Evolutionary conservation across 208 protist genomes (phyloP).

Genomic region (Porcisia hertigi): DNA sequence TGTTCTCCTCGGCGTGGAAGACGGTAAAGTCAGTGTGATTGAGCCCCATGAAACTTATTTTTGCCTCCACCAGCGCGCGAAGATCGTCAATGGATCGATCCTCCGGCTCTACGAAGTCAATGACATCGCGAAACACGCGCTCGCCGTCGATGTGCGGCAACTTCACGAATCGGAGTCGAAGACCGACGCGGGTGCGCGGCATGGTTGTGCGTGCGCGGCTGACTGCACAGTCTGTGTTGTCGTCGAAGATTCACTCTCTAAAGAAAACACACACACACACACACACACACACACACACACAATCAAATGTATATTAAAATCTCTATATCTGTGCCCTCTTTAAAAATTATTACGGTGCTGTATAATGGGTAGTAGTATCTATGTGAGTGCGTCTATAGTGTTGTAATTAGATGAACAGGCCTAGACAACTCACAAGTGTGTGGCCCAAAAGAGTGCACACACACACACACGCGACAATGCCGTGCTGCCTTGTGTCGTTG

Average conservation of each 20-base stretch:
- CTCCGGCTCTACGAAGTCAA: conserved; percentile 49
- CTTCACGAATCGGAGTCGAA: conserved; percentile 66
- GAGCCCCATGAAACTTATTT: conserved; percentile 81
- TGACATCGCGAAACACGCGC: conserved; percentile 73
- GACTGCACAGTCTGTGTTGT: neutral
- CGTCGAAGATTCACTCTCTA: neutral
- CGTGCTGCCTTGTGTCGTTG: neutral
- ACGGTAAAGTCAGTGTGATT: conserved; percentile 51
- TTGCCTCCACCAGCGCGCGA: conserved; percentile 62
- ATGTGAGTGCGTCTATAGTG: conserved; percentile 3
- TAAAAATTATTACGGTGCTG: neutral
- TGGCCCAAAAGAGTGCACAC: neutral
- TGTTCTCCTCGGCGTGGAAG: conserved; percentile 58
- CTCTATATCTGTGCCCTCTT: too few species aligned
- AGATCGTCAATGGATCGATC: conserved; percentile 62
- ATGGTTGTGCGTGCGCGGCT: neutral
- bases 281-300: too few species aligned
- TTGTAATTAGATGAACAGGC: neutral
- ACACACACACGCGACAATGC: too few species aligned
- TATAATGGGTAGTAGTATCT: neutral
- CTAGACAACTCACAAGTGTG: neutral
- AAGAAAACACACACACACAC: too few species aligned
- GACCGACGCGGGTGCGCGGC: conserved; percentile 22
- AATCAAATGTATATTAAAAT: too few species aligned
- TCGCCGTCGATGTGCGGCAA: conserved; percentile 55